phyloP scores from a whole-genome alignment of 2,329 filamentous ascomycete species.

The Pseudocercospora macadamiae region DNA sequence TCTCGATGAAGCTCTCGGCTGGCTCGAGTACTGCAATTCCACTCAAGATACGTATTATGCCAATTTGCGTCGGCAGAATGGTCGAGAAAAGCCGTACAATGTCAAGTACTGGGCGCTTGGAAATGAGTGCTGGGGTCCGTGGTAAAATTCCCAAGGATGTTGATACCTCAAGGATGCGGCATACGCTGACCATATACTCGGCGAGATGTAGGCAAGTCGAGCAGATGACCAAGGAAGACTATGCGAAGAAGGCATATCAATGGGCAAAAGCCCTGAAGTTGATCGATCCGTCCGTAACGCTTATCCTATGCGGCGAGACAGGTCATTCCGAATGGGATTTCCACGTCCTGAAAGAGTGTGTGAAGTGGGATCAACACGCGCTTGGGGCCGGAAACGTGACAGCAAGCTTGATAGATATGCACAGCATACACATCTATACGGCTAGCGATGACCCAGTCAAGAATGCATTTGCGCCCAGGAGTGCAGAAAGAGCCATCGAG shows the following conservation, averaged over 20 bases:
- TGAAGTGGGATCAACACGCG: constrained; percentile 55
- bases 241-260: constrained; percentile 68
- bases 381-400: constrained; percentile 51
- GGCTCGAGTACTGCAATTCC: constrained; percentile 87
- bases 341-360: constrained; percentile 71
- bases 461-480: constrained; percentile 65
- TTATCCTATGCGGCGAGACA: constrained; percentile 76
- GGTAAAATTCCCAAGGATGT: too few species aligned
- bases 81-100: constrained; percentile 74
- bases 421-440: constrained; percentile 80
- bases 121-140: constrained; percentile 69
- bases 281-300: constrained; percentile 67
- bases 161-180: too few species aligned
- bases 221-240: constrained; percentile 69
- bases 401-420: constrained; percentile 70
- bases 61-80: constrained; percentile 75
- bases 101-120: constrained; percentile 87
- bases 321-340: constrained; percentile 73
- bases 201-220: constrained; percentile 72
- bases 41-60: constrained; percentile 78
- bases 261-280: constrained; percentile 74
- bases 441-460: constrained; percentile 56
- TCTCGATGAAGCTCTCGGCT: constrained; percentile 65
- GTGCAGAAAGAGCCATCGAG: constrained; percentile 74
- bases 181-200: too few species aligned